Evolutionary conservation across 2,329 filamentous ascomycete genomes (phyloP).

Genomic region (Colletotrichum liriopes): DNA sequence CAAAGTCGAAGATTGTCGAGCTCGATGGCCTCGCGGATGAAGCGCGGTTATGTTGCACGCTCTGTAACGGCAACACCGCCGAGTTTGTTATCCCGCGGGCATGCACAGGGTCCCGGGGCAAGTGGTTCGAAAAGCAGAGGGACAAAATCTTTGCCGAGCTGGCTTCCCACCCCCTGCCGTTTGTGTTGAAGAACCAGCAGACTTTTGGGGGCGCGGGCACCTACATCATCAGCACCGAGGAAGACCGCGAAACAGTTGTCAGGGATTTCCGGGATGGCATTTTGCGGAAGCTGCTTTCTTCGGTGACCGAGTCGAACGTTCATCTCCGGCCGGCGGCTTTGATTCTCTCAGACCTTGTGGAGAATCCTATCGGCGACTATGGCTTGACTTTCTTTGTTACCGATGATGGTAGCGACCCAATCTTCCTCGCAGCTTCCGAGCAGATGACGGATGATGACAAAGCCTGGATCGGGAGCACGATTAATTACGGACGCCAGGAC

Average conservation of each 20-base stretch:
- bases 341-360: conserved; percentile 51
- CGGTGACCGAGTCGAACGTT: conserved; percentile 49
- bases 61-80: conserved; percentile 42
- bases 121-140: conserved; percentile 51
- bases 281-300: conserved; percentile 50
- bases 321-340: conserved; percentile 52
- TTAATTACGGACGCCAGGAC: conserved; percentile 51
- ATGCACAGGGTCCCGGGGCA: conserved; percentile 48
- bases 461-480: conserved; percentile 54
- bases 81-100: conserved; percentile 47
- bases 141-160: conserved; percentile 47
- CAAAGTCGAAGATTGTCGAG: conserved; percentile 48
- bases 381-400: conserved; percentile 55
- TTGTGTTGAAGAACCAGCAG: conserved; percentile 57
- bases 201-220: conserved; percentile 56
- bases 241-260: conserved; percentile 47
- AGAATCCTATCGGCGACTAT: conserved; percentile 51
- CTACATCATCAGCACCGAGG: conserved; percentile 49
- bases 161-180: conserved; percentile 48
- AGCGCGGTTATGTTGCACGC: conserved; percentile 46
- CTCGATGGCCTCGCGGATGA: conserved; percentile 44
- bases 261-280: conserved; percentile 48
- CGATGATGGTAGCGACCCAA: conserved; percentile 44
- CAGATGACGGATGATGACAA: conserved; percentile 53
- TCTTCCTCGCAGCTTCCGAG: conserved; percentile 53